Conservation (phyloP, 805 yeast species). For the Diddensiella transvaalensis region DNA sequence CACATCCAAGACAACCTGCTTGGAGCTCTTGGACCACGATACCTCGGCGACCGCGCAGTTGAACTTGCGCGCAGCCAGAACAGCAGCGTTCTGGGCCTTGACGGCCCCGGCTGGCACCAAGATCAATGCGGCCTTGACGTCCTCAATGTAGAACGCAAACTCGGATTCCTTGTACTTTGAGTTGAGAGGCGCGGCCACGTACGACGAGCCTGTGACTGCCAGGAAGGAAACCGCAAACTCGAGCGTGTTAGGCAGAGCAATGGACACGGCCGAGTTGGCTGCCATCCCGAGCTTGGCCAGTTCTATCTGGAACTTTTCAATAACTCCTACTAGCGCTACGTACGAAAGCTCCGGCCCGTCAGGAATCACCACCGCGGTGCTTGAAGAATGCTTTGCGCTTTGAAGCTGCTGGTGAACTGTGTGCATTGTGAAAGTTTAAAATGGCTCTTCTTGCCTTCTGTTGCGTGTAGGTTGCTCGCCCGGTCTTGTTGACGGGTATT, state of each 20-base stretch:
- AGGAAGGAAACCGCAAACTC: conserved; percentile 57
- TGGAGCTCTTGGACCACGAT: conserved; percentile 41
- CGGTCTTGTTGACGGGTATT: too few species aligned
- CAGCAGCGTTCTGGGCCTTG: conserved; percentile 39
- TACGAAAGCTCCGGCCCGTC: conserved; percentile 44
- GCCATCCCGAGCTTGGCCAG: conserved; percentile 36
- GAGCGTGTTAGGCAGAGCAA: conserved; percentile 57
- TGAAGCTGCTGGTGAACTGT: not conserved
- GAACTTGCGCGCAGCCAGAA: conserved; percentile 48
- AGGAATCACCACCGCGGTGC: conserved; percentile 16
- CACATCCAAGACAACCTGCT: conserved; percentile 37
- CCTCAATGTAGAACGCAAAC: conserved; percentile 61
- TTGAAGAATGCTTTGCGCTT: not conserved
- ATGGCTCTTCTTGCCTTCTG: too few species aligned
- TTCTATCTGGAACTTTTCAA: conserved; percentile 46
- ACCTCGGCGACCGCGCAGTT: conserved; percentile 51
- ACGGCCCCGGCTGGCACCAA: conserved; percentile 54
- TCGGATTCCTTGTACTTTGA: conserved; percentile 58
- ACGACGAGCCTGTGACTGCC: conserved; percentile 52
- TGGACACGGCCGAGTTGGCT: conserved; percentile 50
- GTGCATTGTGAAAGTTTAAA: too few species aligned
- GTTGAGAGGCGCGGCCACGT: conserved; percentile 67
- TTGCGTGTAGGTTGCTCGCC: too few species aligned
- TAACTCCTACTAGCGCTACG: conserved; percentile 40
- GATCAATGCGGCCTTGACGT: conserved; percentile 53